Base-by-base conservation (phyloP, 1,284 basidiomycete genomes). In the Heterobasidion irregulare region DNA sequence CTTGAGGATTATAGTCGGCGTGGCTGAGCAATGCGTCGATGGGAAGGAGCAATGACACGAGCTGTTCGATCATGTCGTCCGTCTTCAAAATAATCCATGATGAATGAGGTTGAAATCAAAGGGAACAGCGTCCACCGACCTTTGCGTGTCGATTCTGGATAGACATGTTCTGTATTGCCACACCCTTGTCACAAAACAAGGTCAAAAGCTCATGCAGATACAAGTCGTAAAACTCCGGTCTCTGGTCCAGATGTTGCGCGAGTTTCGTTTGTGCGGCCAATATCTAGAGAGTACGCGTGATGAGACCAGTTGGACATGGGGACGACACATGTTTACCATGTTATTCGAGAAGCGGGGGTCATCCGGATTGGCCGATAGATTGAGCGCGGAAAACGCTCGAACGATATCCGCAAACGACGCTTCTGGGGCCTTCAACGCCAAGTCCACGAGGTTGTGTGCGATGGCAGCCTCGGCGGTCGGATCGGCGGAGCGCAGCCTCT, bases 21-120 rank as follows among this genome's bases (percentile, higher is more conserved):
- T 95, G 92, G 41, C 80, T 74, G n/a, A 99, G 77, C 9, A 98
- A 77, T 0, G 92, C 88, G 62, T 96, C 93, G 57, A 99, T 92
- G 1, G 94, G 91, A 15, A 96, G 83, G 34, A 98, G 75, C 4
- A 98, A 78, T 2, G 90, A 92, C 0, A 88, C 89, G 7, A 95
- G 76, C 67, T 93, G 89, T 58, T 89, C 88, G 52, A 90, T 82
- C 81, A 93, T 87, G 53, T 90, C 86, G 58, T 91, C 88, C n/a
- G 77, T 83, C 87, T 89, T 59, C n/a, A 38, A 18, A 33, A 51
- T 48, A 8, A 53, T 57, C 55, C 53, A 47, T 58, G 56, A 56
- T 45, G 32, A 57, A 48, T 32, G 12, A 45, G 13, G 32, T 36
- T 53, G 54, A 51, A 46, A 47, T 26, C 15, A 47, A 3, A 47